phyloP scores from a whole-genome alignment of 108 stramenopile genomes.

The Fistulifera pelliculosa region DNA sequence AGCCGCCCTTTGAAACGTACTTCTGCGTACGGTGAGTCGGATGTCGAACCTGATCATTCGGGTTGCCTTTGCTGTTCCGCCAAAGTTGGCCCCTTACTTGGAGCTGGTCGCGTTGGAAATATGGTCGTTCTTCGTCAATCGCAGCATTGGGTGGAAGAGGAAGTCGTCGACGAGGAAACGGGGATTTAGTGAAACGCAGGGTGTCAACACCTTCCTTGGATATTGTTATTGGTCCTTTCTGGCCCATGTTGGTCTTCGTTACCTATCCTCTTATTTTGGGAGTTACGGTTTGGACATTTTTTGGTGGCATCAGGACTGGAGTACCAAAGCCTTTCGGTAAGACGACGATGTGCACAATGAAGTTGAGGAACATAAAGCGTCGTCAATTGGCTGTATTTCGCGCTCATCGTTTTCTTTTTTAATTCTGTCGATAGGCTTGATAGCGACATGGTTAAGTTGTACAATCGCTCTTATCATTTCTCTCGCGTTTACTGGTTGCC shows the following conservation, averaged over 20 bases:
- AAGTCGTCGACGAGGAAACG: conserved; percentile 42
- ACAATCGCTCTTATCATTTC: conserved; percentile 27
- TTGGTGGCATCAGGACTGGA: neutral
- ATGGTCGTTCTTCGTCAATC: conserved; percentile 75
- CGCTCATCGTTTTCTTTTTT: conserved; percentile 8
- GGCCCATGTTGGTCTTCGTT: conserved; percentile 84
- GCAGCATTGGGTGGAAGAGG: conserved; percentile 57
- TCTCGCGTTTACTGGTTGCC: conserved; percentile 40
- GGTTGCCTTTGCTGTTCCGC: conserved; percentile 64
- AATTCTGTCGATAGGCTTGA: conserved; percentile 27
- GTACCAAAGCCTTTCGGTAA: conserved; percentile 1
- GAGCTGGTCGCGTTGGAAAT: conserved; percentile 77
- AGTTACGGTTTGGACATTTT: conserved; percentile 17
- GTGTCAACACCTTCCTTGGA: conserved; percentile 32
- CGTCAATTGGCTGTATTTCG: neutral
- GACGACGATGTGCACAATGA: conserved; percentile 18
- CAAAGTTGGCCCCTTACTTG: conserved; percentile 47
- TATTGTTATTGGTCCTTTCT: conserved; percentile 81
- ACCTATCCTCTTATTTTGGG: conserved; percentile 84
- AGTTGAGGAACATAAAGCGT: conserved; percentile 22
- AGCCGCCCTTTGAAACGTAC: neutral
- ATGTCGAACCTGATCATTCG: conserved; percentile 38
- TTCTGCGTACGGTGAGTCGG: conserved; percentile 1
- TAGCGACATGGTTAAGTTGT: conserved; percentile 21
- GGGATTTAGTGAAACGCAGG: conserved; percentile 15